Evolutionary conservation across 176 grass and related monocot species (phyloP).

Genomic region (Poa pratensis): DNA sequence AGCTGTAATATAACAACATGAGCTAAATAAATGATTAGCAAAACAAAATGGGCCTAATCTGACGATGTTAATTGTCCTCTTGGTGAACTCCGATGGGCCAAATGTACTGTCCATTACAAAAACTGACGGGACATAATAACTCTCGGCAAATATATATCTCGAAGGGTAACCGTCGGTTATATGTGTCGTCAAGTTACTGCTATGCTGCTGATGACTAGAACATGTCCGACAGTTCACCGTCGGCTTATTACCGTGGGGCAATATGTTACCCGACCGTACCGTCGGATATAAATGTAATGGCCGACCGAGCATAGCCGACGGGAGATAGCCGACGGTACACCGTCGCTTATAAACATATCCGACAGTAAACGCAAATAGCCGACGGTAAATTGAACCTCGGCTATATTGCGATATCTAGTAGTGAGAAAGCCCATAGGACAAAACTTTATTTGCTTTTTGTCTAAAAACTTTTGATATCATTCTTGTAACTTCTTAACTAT

Average conservation of each 20-base stretch:
- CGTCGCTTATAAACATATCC: background rate
- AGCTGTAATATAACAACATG: background rate
- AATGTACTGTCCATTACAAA: background rate
- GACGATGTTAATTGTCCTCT: background rate
- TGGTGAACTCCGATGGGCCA: background rate
- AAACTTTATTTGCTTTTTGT: too few species aligned
- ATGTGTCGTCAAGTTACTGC: background rate
- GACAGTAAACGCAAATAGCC: background rate
- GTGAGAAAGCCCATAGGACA: too few species aligned
- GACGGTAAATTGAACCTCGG: background rate
- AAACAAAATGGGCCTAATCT: background rate
- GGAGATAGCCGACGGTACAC: background rate
- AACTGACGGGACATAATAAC: background rate
- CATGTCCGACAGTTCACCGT: background rate
- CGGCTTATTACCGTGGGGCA: background rate
- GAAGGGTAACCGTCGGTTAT: background rate
- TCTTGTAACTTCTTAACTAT: too few species aligned
- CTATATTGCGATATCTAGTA: background rate
- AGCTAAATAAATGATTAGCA: background rate
- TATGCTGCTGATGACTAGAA: background rate
- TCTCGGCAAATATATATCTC: background rate
- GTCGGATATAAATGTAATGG: background rate
- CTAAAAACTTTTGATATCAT: too few species aligned
- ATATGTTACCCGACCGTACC: background rate
- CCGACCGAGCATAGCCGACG: background rate